Evolutionary conservation across 768 basidiomycete genomes (phyloP), one percentile per base, ranked within the genome.

Genomic region (Termitomyces sp.): DNA sequence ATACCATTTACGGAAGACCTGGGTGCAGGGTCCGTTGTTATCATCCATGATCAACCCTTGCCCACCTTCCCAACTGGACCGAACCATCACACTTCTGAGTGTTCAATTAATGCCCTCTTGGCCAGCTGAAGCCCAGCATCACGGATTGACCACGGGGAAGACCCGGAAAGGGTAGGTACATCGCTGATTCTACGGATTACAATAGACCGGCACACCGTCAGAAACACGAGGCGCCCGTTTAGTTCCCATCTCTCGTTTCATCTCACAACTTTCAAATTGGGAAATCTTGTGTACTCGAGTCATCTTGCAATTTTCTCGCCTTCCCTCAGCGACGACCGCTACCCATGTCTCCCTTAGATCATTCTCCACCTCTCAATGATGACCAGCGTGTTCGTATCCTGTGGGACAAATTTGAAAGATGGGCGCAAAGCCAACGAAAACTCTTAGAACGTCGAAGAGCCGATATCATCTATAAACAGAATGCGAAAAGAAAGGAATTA

Each of bases 201-300:
- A 66, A 66, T 69, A 66, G 66, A 65, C 62, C 70, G 72, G 72
- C 69, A 70, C 62, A 52, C 66, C 65, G 68, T 65, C 62, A 68
- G 65, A 63, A 68, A 71, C 75, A 75, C 75, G 75, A 75, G 75
- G 74, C 74, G 58, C 66, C 68, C 63, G 66, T 68, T 70, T 70
- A 69, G 60, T 71, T 71, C 72, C 70, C 72, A 70, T 67, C 69
- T 66, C 57, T 58, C 64, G 58, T 64, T 69, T 70, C 65, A 65
- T 60, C 63, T 66, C 65, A 60, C 62, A 66, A 60, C 64, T 61
- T 64, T 62, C 64, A 64, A 63, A 62, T 65, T 65, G 61, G 55
- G 65, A 65, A 69, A 68, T 69, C 65, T 63, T 61, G 63, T 69
- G 61, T 59, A 66, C 67, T 68, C 66, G 67, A 69, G 67, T 68